Evolutionary conservation across 305 asterid genomes (phyloP).

Genomic region (Solanum aculeatissimum): DNA sequence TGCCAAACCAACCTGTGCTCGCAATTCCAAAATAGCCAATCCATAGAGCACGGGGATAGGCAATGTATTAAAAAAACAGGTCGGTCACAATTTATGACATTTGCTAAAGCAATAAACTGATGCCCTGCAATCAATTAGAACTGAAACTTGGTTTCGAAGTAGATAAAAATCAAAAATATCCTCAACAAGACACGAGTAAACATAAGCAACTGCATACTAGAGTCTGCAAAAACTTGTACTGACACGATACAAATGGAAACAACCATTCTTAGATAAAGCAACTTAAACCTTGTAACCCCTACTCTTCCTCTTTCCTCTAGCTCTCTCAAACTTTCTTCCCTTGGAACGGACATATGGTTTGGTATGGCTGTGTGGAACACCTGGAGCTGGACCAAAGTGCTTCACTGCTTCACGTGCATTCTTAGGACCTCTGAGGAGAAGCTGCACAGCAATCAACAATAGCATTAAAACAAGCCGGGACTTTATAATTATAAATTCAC

Average conservation of each 20-base stretch:
- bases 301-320: constrained; percentile 78
- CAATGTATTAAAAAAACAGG: not conserved
- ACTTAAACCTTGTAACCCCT: constrained; percentile 66
- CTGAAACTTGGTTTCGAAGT: not conserved
- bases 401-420: constrained; percentile 79
- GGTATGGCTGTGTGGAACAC: constrained; percentile 92
- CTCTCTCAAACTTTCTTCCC: constrained; percentile 80
- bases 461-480: not conserved
- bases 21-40: not conserved
- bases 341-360: constrained; percentile 73
- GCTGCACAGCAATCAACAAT: constrained; percentile 19
- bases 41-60: not conserved
- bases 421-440: constrained; percentile 71
- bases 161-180: not conserved
- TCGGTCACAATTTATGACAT: not conserved
- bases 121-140: not conserved
- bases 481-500: not conserved
- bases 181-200: not conserved
- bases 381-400: constrained; percentile 91
- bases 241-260: not conserved
- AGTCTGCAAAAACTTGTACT: not conserved
- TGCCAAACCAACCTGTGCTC: not conserved
- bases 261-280: not conserved
- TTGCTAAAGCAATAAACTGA: not conserved
- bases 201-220: not conserved